Evolutionary conservation across 2,329 filamentous ascomycete genomes (phyloP).

Genomic region (Neoarthrinium moseri): DNA sequence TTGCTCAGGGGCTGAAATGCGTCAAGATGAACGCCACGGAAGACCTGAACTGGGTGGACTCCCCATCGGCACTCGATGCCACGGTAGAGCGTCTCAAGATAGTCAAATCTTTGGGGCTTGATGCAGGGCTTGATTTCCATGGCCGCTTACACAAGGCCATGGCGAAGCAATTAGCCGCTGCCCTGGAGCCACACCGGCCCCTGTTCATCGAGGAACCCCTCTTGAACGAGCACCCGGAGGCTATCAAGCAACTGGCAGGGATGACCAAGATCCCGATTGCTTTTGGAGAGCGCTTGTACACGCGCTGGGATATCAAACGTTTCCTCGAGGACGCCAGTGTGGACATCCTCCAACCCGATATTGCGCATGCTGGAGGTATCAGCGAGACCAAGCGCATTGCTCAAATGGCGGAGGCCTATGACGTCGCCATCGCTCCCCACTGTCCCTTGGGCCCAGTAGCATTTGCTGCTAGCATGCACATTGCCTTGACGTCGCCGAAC

Average conservation of each 20-base stretch:
- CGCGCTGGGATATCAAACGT: conserved; percentile 67
- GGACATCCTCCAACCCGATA: conserved; percentile 69
- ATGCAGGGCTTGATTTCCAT: too few species aligned
- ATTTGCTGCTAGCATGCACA: conserved; percentile 65
- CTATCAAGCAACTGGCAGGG: conserved; percentile 44
- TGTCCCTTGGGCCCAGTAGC: conserved; percentile 70
- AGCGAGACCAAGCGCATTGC: conserved; percentile 66
- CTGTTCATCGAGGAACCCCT: too few species aligned
- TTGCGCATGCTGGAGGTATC: conserved; percentile 67
- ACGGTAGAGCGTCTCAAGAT: too few species aligned
- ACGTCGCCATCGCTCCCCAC: conserved; percentile 68
- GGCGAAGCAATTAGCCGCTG: too few species aligned
- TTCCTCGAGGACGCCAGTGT: conserved; percentile 65
- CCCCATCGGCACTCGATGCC: too few species aligned
- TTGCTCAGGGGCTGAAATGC: too few species aligned
- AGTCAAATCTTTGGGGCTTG: too few species aligned
- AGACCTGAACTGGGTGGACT: too few species aligned
- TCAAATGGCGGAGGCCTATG: conserved; percentile 67
- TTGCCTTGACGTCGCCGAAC: conserved; percentile 57
- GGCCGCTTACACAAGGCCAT: too few species aligned
- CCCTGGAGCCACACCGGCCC: too few species aligned
- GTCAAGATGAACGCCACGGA: too few species aligned
- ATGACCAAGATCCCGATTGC: conserved; percentile 64
- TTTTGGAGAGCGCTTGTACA: conserved; percentile 67
- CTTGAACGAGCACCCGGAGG: too few species aligned